phyloP scores from a whole-genome alignment of 352 stramenopile genomes.

The Phytophthora meadii region DNA sequence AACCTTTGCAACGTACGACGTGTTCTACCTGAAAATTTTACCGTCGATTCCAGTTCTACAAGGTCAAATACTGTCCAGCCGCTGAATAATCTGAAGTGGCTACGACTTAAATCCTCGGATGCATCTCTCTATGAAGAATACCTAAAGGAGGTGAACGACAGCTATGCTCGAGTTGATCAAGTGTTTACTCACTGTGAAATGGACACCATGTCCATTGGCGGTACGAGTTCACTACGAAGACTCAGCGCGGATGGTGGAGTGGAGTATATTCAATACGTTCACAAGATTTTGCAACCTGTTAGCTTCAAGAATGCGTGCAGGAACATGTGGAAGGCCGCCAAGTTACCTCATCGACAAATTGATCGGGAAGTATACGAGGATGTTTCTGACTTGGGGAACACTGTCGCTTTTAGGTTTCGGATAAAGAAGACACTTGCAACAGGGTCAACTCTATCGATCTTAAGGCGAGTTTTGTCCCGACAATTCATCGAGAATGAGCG shows the following conservation, averaged over 20 bases:
- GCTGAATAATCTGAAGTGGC: slow-evolving; percentile 17
- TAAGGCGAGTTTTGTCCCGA: slow-evolving; percentile 12
- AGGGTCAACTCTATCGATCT: slow-evolving; percentile 19
- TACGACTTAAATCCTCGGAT: slow-evolving; percentile 14
- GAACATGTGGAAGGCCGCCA: slow-evolving; percentile 12
- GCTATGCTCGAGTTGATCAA: slow-evolving; percentile 13
- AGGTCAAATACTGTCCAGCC: background rate
- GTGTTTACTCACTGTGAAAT: slow-evolving; percentile 22
- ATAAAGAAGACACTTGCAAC: slow-evolving; percentile 11
- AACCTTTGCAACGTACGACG: slow-evolving; percentile 3
- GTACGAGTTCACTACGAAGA: background rate
- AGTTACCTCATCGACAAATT: slow-evolving; percentile 9
- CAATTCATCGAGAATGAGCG: slow-evolving; percentile 43
- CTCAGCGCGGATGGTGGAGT: background rate
- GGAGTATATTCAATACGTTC: slow-evolving; percentile 18
- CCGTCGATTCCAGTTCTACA: no score
- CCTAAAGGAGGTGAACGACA: slow-evolving; percentile 17
- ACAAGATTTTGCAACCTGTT: slow-evolving; percentile 23
- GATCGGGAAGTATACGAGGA: slow-evolving; percentile 23
- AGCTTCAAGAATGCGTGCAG: slow-evolving; percentile 21
- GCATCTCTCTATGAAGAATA: slow-evolving; percentile 15
- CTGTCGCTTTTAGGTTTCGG: slow-evolving; percentile 40
- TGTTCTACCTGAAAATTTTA: background rate
- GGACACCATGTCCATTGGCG: background rate
- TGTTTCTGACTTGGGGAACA: slow-evolving; percentile 26